Conservation (phyloP, 495 filamentous ascomycete species). For the Penicillium macrosclerotiorum region DNA sequence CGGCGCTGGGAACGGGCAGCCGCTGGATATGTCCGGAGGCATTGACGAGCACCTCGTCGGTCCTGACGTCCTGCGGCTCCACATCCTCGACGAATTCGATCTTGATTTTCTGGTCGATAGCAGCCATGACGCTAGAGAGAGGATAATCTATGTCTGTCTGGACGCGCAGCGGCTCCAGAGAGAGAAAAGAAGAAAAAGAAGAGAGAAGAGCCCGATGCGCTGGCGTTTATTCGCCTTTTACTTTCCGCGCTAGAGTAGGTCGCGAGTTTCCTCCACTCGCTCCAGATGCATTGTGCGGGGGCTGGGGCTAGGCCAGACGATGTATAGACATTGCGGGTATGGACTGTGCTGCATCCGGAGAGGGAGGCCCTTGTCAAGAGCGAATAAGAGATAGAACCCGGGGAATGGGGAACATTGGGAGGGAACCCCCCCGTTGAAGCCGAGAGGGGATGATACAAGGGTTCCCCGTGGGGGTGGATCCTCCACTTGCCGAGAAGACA, state of each 20-base stretch:
- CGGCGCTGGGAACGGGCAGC: slow-evolving; percentile 31
- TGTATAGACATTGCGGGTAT: not conserved
- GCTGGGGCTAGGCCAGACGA: not conserved
- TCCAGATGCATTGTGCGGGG: not conserved
- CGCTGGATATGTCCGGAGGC: slow-evolving; percentile 22
- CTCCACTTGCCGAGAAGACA: not conserved
- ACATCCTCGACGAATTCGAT: slow-evolving; percentile 26
- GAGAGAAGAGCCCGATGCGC: not conserved
- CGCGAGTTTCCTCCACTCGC: not conserved
- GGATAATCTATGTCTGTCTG: not conserved
- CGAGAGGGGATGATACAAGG: not conserved
- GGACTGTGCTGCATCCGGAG: not conserved
- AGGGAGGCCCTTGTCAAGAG: too few species aligned
- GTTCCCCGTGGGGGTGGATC: slow-evolving; percentile 4
- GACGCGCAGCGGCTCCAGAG: slow-evolving; percentile 4
- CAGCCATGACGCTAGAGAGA: not conserved
- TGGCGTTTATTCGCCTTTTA: not conserved
- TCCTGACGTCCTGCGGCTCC: not conserved
- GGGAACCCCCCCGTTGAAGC: not conserved
- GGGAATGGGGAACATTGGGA: not conserved
- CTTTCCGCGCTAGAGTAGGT: not conserved
- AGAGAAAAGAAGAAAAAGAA: not conserved
- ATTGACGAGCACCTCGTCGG: slow-evolving; percentile 21
- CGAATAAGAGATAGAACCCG: too few species aligned
- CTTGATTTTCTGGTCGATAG: slow-evolving; percentile 15